Evolutionary conservation across 2,329 filamentous ascomycete species (phyloP).

Genomic region (Hypoxylon sp.): DNA sequence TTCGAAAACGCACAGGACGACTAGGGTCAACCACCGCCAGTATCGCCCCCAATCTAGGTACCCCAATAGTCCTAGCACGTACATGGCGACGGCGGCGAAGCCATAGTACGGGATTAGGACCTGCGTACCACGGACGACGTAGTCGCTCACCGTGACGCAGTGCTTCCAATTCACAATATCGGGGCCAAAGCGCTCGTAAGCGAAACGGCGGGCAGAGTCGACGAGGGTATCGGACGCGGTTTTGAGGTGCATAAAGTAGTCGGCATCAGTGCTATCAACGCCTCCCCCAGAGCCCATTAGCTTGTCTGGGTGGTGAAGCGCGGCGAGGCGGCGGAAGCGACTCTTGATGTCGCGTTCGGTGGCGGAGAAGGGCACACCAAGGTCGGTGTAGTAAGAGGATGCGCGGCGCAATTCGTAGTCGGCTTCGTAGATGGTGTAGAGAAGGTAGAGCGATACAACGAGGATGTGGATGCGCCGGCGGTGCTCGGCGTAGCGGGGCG

Average conservation of each 20-base stretch:
- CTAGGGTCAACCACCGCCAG: conserved; percentile 74
- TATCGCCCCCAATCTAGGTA: conserved; percentile 78
- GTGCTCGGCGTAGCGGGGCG: conserved; percentile 78
- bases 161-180: conserved; percentile 76
- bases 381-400: conserved; percentile 83
- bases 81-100: conserved; percentile 70
- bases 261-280: conserved; percentile 55
- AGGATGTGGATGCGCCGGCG: conserved; percentile 86
- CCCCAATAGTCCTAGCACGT: conserved; percentile 74
- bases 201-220: conserved; percentile 84
- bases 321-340: conserved; percentile 83
- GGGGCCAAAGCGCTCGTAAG: conserved; percentile 90
- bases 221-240: conserved; percentile 84
- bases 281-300: conserved; percentile 55
- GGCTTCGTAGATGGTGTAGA: conserved; percentile 94
- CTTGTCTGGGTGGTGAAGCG: conserved; percentile 89
- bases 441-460: conserved; percentile 86
- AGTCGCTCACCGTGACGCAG: conserved; percentile 80
- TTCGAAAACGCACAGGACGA: conserved; percentile 70
- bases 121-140: conserved; percentile 75
- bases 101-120: conserved; percentile 73
- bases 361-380: conserved; percentile 78
- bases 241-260: conserved; percentile 85
- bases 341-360: conserved; percentile 85
- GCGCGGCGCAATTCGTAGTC: conserved; percentile 81